Evolutionary conservation across 441 rosid species (phyloP), one percentile per base, ranked within the genome.

Genomic region (Gossypium davidsonii): DNA sequence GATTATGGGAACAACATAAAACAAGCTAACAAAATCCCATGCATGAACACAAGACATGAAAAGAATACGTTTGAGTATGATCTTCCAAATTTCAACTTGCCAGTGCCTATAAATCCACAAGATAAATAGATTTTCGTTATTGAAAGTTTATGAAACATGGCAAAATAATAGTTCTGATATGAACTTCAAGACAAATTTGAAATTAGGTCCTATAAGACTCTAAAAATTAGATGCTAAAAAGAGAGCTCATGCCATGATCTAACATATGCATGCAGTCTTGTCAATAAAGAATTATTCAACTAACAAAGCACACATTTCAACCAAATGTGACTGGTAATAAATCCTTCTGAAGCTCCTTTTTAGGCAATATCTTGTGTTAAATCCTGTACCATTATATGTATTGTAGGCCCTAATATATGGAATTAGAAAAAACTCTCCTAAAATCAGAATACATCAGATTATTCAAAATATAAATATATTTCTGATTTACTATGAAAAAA

Each of bases 1-100:
- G 59, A 23, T 20, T 65, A 44, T 44, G 5, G 18, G 46, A 67
- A 17, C 59, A 26, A 15, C 46, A 67, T 67, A 67, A 51, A 68
- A 18, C 34, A 34, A 10, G 51, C 12, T n/a, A 70, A 37, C 51
- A 70, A 34, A 56, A 31, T 70, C 51, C 23, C 73, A 20, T 12
- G 63, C 62, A 70, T 56, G 34, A 70, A 34, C 18, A 17, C 18
- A 34, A 34, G 60, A 52, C 26, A 70, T 53, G 20, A 11, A 1
- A 53, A 55, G 51, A 55, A 34, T n/a, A 52, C 5, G 18, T 51
- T 49, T 49, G 21, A 7, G 23, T 44, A 20, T 18, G 64, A 44
- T 51, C 34, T 49, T 67, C 44, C 25, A n/a, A 49, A 26, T 49
- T 18, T 67, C 71, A 25, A 25, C 59, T 49, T 67, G 71, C 23